Evolutionary conservation across 2,329 filamentous ascomycete species (phyloP), one percentile per base, ranked within the genome.

Genomic region (Clonostachys rhizophaga): DNA sequence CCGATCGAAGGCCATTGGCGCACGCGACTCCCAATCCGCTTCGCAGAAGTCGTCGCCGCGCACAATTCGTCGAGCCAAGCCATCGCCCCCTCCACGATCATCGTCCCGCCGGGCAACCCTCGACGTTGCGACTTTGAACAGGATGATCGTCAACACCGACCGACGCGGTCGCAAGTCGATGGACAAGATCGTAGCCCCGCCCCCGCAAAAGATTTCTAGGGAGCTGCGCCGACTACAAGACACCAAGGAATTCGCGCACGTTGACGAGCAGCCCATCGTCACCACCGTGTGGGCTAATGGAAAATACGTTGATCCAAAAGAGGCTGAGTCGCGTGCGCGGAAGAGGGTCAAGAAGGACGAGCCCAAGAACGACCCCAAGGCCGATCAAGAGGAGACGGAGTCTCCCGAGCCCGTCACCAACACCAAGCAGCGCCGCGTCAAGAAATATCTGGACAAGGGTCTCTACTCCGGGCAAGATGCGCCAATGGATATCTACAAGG

Each of bases 381-480:
- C 52, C 45, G 54, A 55, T 49, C 46, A 62, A 44, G 49, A 52
- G 35, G 55, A 55, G n/a, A 57, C 64, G 43, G 54, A 61, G 35
- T 63, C 71, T 43, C 52, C 61, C 44, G 73, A 76, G 55, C 64
- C 67, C 20, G 55, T 63, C 7, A 59, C 65, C 11, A 57, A 64
- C 24, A 53, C 54, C 10, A 70, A 66, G 51, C 66, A 70, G 52
- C 70, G 76, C 47, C 75, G 72, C 36, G 68, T 74, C 45, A 95
- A 95, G 72, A 84, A 83, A 54, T 97, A 88, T 79, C 73, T 95
- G 46, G 74, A 77, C 45, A 88, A 91, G 62, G 94, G 92, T 10
- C 74, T 97, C 13, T 97, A 95, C 59, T 85, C 89, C 1, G 94
- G 94, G 30, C 92, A 96, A 63, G 75, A 84, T 33, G 68, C 67